Evolutionary conservation across 2,329 filamentous ascomycete species (phyloP), one percentile per base, ranked within the genome.

Genomic region (Aureobasidium musti): DNA sequence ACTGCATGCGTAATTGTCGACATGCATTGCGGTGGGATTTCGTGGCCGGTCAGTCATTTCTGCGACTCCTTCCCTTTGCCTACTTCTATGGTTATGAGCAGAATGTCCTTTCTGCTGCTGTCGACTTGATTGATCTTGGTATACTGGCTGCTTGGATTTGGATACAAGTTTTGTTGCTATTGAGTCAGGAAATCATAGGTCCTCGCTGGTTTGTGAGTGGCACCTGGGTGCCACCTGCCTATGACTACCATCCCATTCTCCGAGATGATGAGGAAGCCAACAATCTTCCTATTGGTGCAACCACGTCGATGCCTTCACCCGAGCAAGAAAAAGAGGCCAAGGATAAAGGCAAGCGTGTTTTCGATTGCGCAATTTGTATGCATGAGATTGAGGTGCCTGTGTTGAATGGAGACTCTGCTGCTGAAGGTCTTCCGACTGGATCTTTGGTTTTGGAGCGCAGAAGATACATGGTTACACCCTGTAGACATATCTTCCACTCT

Each of bases 391-490:
- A 97, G 76, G 92, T 98, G 2, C 91, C 92, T 0, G 89, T 98
- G 26, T 80, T 97, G 37, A 83, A 83, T 60, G 82, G 84, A 21
- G 79, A 41, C 2, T 47, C 23, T 23, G 64, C 64, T 49, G 43
- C 41, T n/a, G 53, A 49, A 26, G 49, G 61, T 23, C 26, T 64
- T 11, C n/a, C 63, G 26, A 39, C 63, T 74, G 73, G 67, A 75
- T 79, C 69, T 33, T 88, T 88, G 35, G 86, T 97, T 65, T 82
- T 98, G 71, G 90, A 91, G 37, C 83, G 94, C 68, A 86, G 93
- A 59, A 83, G 86, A 72, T 98, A 98, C 79, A 99, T 99, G 95
- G 91, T 98, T 26, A 99, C 95, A 67, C 95, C 95, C 56, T 99
- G 95, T 77, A 83, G 93, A 65, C 95, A 99, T 79, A 92, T 98